Evolutionary conservation across 179 eudicot species (phyloP).

Genomic region (Beta macrorhiza): DNA sequence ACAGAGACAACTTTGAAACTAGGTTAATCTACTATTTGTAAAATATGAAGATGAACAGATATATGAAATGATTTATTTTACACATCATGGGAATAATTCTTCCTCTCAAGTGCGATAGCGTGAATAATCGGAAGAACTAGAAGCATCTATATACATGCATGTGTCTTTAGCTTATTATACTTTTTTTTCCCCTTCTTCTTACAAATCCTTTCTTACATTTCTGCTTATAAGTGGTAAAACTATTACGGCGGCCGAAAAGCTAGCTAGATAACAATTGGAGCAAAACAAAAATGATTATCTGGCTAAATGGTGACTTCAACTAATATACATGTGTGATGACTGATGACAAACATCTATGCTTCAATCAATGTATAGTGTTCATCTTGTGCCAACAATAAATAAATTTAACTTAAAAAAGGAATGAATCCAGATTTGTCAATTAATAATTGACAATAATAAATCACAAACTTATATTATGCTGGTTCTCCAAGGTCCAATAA

Average conservation of each 20-base stretch:
- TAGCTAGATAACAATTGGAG: slow-evolving; percentile 2
- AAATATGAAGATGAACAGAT: too few relatives aligned
- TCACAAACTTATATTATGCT: neutral
- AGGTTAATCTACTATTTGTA: too few relatives aligned
- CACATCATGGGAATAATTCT: too few relatives aligned
- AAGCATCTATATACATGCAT: neutral
- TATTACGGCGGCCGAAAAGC: neutral
- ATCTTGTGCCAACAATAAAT: neutral
- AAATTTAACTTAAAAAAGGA: neutral
- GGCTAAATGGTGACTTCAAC: slow-evolving; percentile 2
- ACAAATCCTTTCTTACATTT: neutral
- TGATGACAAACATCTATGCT: neutral
- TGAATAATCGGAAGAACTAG: neutral
- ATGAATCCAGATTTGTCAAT: neutral
- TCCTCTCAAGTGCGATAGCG: neutral
- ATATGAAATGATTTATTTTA: too few relatives aligned
- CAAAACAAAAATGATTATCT: slow-evolving; percentile 8
- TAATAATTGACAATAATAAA: neutral
- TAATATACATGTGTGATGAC: neutral
- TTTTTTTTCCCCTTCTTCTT: neutral
- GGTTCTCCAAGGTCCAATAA: slow-evolving; percentile 7
- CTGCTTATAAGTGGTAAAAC: neutral
- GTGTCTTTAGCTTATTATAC: slow-evolving; percentile 4
- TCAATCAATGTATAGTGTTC: slow-evolving; percentile 2
- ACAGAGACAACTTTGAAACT: too few relatives aligned